Percentiles rank a stretch among this genome's conserved stretches.
Evolutionary conservation across 2,329 filamentous ascomycete species (phyloP).

Genomic region (Arthrobotrys entomopaga): DNA sequence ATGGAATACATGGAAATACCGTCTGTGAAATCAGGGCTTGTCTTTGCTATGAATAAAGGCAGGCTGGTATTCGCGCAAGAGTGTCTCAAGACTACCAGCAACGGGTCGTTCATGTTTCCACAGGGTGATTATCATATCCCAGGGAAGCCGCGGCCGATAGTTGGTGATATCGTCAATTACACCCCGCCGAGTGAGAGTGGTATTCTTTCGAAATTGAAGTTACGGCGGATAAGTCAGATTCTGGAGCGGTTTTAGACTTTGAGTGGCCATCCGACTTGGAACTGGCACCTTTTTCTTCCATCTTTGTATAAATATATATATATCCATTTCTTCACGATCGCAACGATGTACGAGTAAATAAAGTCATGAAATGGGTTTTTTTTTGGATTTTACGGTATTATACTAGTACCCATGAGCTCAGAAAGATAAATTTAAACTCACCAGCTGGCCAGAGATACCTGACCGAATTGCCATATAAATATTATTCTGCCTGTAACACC

Average conservation of each 20-base stretch:
- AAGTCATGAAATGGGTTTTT: no score
- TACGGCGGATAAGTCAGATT: conserved; percentile 26
- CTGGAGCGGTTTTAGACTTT: conserved; percentile 17
- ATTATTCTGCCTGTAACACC: no score
- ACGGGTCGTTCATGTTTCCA: conserved; percentile 23
- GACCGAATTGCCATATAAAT: no score
- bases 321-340: not conserved
- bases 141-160: conserved; percentile 16
- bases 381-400: no score
- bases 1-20: conserved; percentile 36
- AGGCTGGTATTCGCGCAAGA: conserved; percentile 25
- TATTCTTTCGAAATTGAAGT: conserved; percentile 18
- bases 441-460: no score
- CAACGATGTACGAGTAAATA: no score
- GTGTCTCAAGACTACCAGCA: conserved; percentile 15
- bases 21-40: conserved; percentile 13
- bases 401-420: no score
- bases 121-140: conserved; percentile 37
- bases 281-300: not conserved
- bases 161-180: not conserved
- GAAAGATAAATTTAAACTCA: no score
- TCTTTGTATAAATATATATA: not conserved
- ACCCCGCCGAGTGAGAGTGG: not conserved
- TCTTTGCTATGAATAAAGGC: conserved; percentile 43
- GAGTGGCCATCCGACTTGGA: no score